Conservation (phyloP, 306 rosid genomes). For the Canavalia gladiata region DNA sequence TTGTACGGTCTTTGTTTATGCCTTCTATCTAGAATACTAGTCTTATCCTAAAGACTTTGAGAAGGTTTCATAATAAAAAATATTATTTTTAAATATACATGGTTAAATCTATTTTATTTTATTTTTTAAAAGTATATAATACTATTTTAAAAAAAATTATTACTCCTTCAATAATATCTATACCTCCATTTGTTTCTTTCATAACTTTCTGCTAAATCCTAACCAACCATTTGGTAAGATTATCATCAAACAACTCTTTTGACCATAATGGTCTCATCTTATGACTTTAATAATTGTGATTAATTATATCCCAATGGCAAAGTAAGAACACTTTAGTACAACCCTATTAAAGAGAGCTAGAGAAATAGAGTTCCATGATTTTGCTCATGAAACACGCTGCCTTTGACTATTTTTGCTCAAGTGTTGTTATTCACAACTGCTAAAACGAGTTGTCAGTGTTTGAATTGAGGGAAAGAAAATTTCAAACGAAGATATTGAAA, state of each 20-base stretch:
- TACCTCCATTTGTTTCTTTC: constrained; percentile 21
- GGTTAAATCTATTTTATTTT: too few species aligned
- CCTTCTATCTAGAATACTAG: constrained; percentile 18
- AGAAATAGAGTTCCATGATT: neutral
- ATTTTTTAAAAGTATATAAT: too few species aligned
- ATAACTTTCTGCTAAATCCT: neutral
- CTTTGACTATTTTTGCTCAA: neutral
- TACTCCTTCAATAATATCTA: neutral
- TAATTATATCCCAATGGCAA: neutral
- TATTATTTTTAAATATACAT: too few species aligned
- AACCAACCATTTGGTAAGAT: constrained; percentile 46
- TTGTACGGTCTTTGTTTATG: neutral
- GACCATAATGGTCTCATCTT: neutral
- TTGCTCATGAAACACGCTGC: neutral
- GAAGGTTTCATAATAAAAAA: neutral
- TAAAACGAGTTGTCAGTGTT: neutral
- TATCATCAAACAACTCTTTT: constrained; percentile 9
- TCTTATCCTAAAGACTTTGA: neutral
- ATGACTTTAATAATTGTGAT: too few species aligned
- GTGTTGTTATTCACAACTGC: neutral
- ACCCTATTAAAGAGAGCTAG: too few species aligned
- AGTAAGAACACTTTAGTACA: too few species aligned
- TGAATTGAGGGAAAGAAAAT: neutral
- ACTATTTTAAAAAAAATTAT: too few species aligned
- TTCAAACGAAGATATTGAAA: too few species aligned